phyloP scores from a whole-genome alignment of 305 asterid species.

The Fraxinus sp. region DNA sequence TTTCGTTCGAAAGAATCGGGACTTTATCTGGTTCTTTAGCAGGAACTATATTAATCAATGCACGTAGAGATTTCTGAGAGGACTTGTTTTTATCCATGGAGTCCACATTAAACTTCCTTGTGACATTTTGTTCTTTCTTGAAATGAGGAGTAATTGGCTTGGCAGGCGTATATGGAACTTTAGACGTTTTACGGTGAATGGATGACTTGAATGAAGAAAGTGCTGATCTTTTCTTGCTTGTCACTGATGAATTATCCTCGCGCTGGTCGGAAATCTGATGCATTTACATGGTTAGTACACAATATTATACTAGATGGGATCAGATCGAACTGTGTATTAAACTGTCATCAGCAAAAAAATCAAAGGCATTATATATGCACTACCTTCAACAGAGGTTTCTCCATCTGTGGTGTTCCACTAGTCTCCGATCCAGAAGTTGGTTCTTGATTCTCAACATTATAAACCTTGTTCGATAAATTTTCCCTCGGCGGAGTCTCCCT shows the following conservation, averaged over 20 bases:
- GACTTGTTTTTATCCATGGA: constrained; percentile 28
- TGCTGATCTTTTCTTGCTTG: constrained; percentile 41
- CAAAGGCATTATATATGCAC: neutral
- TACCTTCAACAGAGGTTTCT: constrained; percentile 64
- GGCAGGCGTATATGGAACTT: constrained; percentile 48
- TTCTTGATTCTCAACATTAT: constrained; percentile 29
- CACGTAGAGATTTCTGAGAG: constrained; percentile 45
- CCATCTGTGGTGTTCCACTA: constrained; percentile 49
- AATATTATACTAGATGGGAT: neutral
- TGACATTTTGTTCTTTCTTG: constrained; percentile 42
- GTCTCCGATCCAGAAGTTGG: constrained; percentile 46
- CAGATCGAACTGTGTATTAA: neutral
- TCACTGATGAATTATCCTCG: constrained; percentile 23
- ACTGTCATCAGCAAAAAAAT: neutral
- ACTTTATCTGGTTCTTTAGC: constrained; percentile 37
- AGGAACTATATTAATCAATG: constrained; percentile 44
- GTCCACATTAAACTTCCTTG: constrained; percentile 27
- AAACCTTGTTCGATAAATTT: constrained; percentile 9
- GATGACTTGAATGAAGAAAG: constrained; percentile 39
- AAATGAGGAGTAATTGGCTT: constrained; percentile 45
- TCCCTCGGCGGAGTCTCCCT: constrained; percentile 21
- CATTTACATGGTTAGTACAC: neutral
- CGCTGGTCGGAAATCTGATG: constrained; percentile 36
- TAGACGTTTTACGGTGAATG: constrained; percentile 40
- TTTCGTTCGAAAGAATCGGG: constrained; percentile 29